Evolutionary conservation across 768 basidiomycete species (phyloP), one percentile per base, ranked within the genome.

Genomic region (Russula ochroleuca): DNA sequence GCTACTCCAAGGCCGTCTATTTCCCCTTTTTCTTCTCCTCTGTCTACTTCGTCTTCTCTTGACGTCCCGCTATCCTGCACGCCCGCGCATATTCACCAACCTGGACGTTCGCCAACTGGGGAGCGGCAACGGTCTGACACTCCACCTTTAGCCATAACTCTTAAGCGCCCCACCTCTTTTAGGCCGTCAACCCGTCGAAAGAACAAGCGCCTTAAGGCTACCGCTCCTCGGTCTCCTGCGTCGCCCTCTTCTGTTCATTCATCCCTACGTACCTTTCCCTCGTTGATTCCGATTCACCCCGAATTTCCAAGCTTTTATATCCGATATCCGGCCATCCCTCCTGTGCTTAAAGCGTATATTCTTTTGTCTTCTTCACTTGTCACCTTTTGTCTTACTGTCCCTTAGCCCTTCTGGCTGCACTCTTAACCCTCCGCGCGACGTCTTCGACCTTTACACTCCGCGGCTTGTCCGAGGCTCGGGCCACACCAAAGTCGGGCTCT

Each of bases 391-490:
- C 28, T 65, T 31, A 55, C 43, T 5, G 5, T 23, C 50, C 7
- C 51, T 62, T 60, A 70, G 62, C 35, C 66, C 73, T 48, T 59
- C 72, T 7, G 72, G 74, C 31, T 86, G 85, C 2, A 75, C 66
- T 1, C 83, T 83, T 67, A 90, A 91, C 62, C 75, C 79, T 33
- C 86, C 89, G 1, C 81, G 85, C 23, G 74, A 76, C 54, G 72
- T 79, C 2, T 75, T 85, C 49, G 90, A 92, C 69, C 75, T 93
- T 11, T 93, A 93, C 69, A 90, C 87, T 0, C 88, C 91, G 9
- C 80, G 91, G 14, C 88, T 88, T 68, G 86, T 88, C 49, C 85
- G 81, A 67, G 90, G 90, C 3, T 80, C 76, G 55, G 89, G 88
- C 6, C 71, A 75, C 1, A 80, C 82, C 3, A 92, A 92, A 74